These are phyloP conservation scores for Corniculantispora saksenae DNA, from an alignment of 2,329 filamentous ascomycete genomes.

Conservation along the genomic window DNA sequence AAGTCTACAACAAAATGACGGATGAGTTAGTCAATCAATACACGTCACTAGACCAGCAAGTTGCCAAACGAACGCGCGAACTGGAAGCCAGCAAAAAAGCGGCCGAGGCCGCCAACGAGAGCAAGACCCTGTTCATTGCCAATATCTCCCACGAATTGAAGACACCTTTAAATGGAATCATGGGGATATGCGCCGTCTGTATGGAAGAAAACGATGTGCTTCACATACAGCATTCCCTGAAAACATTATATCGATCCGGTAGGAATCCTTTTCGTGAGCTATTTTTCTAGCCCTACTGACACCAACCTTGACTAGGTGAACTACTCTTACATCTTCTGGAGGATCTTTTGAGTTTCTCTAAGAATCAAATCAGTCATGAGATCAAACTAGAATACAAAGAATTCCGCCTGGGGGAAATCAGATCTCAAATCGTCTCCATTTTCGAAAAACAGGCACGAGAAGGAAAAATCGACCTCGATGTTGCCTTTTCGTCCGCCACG, in stretches of 20 bases:
- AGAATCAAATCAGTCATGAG: constrained; percentile 89
- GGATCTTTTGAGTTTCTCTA: constrained; percentile 88
- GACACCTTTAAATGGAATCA: constrained; percentile 91
- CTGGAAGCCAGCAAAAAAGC: constrained; percentile 88
- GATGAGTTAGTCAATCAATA: constrained; percentile 89
- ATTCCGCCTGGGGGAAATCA: constrained; percentile 81
- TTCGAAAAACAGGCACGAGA: constrained; percentile 90
- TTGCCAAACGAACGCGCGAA: constrained; percentile 78
- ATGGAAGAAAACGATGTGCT: constrained; percentile 85
- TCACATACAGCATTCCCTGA: constrained; percentile 78
- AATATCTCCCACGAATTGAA: constrained; percentile 89
- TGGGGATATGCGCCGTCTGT: constrained; percentile 90
- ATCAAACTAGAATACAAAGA: constrained; percentile 81
- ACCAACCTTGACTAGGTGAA: constrained; percentile 50
- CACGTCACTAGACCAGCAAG: constrained; percentile 78
- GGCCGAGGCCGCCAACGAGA: constrained; percentile 92
- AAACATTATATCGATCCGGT: constrained; percentile 84
- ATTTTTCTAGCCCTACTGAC: background rate
- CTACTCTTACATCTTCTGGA: constrained; percentile 82
- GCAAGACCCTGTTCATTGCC: constrained; percentile 95
- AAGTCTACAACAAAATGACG: constrained; percentile 91
- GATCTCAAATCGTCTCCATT: constrained; percentile 78
- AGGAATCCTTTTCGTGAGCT: constrained; percentile 2
- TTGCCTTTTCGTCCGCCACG: constrained; percentile 61
- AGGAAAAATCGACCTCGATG: constrained; percentile 70